Base-by-base conservation (phyloP, 2,329 filamentous ascomycete species). In the Colletotrichum karsti region DNA sequence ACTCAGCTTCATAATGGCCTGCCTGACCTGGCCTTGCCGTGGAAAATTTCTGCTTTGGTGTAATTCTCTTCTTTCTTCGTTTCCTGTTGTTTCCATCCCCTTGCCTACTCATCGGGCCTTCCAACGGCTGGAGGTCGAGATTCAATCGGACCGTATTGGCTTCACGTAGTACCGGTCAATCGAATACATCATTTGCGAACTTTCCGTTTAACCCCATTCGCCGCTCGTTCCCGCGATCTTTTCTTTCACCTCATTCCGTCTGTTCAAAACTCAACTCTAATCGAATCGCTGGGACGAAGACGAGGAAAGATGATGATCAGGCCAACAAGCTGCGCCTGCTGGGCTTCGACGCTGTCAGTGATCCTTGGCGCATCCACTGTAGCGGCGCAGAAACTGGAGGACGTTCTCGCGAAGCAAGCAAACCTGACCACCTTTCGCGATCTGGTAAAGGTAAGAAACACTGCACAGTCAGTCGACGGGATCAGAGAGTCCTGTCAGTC, bases 371-470 rank as follows among this genome's bases (percentile, higher is more conserved):
- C 41, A 26, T 58, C 72, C 10, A 63, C 39, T n/a, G 72, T 73
- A 7, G 72, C 70, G 5, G 69, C 69, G 3, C 67, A 75, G 28
- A 80, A 83, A 67, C 67, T 85, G 58, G 81, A 80, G 2, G 75
- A 76, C 7, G 76, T 84, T n/a, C 71, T 85, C 22, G 72, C 75
- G 4, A 74, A 72, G 7, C 77, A 83, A 63, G 74, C 76, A 62
- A 82, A 84, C 63, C 75, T 85, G 37, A 81, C 78, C 7, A 84
- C 78, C 1, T 85, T 81, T 71, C 80, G 81, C 68, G 73, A 75
- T 22, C 74, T 85, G 54, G 80, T 85, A 66, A 77, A 82, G 77
- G 82, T 83, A 73, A 20, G 33, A 22, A 18, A 30, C 28, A 13
- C n/a, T n/a, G 46, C 22, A 42, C 13, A 18, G n/a, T n/a, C 13